Base-by-base conservation (phyloP, 441 rosid genomes). In the Hura crepitans region DNA sequence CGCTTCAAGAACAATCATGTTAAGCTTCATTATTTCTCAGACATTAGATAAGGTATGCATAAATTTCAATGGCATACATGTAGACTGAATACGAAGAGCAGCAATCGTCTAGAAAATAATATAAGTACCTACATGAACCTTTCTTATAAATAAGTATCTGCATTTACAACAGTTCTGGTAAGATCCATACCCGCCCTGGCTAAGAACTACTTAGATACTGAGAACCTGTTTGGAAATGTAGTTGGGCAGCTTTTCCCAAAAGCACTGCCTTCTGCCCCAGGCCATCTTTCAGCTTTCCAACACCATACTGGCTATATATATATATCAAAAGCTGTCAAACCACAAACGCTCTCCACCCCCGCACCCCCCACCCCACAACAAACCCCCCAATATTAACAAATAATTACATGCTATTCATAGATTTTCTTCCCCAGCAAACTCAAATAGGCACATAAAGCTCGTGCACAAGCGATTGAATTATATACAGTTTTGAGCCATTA, bases 1-100 rank as follows among this genome's bases (percentile, higher is more conserved):
- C 6, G 35, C 17, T 14, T 30, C 65, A 46, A 49, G 4, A 64
- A 62, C 33, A 67, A 23, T 55, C 54, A 70, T 13, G 56, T 60
- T 23, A 13, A 33, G 35, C 43, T 42, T 67, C 51, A 37, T 39
- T 17, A 25, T 45, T 65, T 64, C 15, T 28, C 53, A 43, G 6
- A 64, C 20, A 30, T 23, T 17, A 46, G 33, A 15, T 54, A 23
- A 49, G 42, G 25, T 12, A 27, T 17, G 20, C 51, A 39, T 25
- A 0, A 9, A 39, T 18, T 39, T 39, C 18, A 42, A 9, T 39
- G 22, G 51, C 30, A 66, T 33, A 50, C 56, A 53, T 14, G 46
- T 31, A 53, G 31, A 22, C 9, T 23, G 23, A 43, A 43, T 27
- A 42, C 15, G 22, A 54, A 37, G 2, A 66, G 23, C 31, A 33